These are phyloP conservation scores for Ceratobasidium sp. DNA, from an alignment of 1,284 basidiomycete species.

Conservation along the genomic window DNA sequence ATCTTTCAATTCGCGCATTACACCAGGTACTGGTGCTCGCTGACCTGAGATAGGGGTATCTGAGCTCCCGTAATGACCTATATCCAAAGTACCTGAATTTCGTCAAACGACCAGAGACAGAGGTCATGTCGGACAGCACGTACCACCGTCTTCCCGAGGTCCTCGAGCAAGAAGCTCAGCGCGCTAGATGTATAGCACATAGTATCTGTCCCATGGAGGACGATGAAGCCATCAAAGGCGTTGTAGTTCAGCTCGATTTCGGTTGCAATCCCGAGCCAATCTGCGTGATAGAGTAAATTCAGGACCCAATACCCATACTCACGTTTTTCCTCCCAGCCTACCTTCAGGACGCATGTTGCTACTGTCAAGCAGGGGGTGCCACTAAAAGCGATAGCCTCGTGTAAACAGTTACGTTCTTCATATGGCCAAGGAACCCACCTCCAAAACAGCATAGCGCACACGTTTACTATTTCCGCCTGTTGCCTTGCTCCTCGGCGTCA, in stretches of 20 bases:
- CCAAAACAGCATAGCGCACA: constrained; percentile 81
- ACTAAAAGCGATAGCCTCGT: constrained; percentile 60
- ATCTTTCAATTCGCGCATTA: neutral
- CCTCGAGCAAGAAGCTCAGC: constrained; percentile 88
- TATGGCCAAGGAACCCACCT: constrained; percentile 61
- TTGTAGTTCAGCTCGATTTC: constrained; percentile 92
- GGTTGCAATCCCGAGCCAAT: constrained; percentile 89
- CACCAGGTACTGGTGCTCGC: neutral
- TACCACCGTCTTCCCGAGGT: constrained; percentile 89
- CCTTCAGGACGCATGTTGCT: constrained; percentile 86
- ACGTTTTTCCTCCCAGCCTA: constrained; percentile 50
- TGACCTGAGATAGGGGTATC: constrained; percentile 81
- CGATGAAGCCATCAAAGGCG: constrained; percentile 87
- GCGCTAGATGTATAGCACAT: constrained; percentile 91
- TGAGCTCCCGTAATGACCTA: constrained; percentile 92
- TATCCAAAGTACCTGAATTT: constrained; percentile 26
- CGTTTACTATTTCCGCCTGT: constrained; percentile 73
- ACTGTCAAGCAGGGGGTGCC: constrained; percentile 87
- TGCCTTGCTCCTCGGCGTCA: constrained; percentile 75
- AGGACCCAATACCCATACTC: constrained; percentile 16
- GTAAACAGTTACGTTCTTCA: constrained; percentile 22
- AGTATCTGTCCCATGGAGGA: constrained; percentile 93
- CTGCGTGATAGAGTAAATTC: constrained; percentile 57
- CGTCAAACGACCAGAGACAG: constrained; percentile 25
- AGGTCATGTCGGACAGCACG: constrained; percentile 44